These are phyloP conservation scores for Torulaspora indica DNA, from an alignment of 805 yeast genomes.

Conservation along the genomic window DNA sequence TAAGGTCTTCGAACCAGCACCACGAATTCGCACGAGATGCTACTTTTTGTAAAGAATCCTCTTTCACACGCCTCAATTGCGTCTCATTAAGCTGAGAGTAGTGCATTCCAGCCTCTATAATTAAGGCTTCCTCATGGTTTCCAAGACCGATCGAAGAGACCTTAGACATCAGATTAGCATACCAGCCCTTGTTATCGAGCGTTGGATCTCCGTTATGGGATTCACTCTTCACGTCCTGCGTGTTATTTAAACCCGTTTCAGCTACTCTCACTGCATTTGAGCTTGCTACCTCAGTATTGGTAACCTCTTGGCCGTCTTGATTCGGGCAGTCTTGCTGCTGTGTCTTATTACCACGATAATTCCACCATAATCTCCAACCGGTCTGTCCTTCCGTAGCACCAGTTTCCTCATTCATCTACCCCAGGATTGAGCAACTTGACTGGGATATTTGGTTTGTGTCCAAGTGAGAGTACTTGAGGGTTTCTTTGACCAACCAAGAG, in stretches of 20 bases:
- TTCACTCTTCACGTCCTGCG: not conserved
- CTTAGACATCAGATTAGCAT: slow-evolving; percentile 13
- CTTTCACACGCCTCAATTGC: slow-evolving; percentile 27
- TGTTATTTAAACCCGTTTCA: not conserved
- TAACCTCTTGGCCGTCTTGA: not conserved
- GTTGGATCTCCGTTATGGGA: not conserved
- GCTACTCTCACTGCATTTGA: not conserved
- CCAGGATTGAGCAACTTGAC: not conserved
- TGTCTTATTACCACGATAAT: slow-evolving; percentile 2
- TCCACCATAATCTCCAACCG: slow-evolving; percentile 15
- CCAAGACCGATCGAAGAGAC: slow-evolving; percentile 15
- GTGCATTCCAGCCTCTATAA: slow-evolving; percentile 20
- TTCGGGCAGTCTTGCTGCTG: not conserved
- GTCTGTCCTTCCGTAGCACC: not conserved
- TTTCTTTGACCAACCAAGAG: not conserved
- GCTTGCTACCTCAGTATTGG: not conserved
- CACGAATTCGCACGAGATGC: slow-evolving; percentile 25
- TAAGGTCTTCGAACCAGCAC: slow-evolving; percentile 34
- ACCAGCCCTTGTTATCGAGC: slow-evolving; percentile 16
- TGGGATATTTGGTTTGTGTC: not conserved
- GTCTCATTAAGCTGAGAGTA: slow-evolving; percentile 27
- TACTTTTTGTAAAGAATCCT: slow-evolving; percentile 26
- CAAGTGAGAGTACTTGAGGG: not conserved
- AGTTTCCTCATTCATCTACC: slow-evolving; percentile 7
- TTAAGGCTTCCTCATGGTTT: slow-evolving; percentile 3